Conservation (phyloP, 2,329 filamentous ascomycete species). For the Fusarium acutatum region DNA sequence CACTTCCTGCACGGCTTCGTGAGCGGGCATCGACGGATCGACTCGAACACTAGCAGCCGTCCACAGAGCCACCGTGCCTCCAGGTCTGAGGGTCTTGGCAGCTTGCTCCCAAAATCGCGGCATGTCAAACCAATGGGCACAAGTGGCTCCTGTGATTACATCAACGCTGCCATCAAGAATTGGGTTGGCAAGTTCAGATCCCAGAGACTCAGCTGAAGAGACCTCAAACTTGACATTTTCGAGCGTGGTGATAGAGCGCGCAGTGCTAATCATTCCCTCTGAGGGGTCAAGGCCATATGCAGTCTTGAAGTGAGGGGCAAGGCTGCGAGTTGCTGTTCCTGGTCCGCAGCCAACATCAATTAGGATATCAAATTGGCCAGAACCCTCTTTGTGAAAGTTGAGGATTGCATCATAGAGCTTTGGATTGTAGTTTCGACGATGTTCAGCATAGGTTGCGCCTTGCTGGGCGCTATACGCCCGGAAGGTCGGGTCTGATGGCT, state of each 20-base stretch:
- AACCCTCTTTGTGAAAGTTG: not conserved
- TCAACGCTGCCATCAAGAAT: not conserved
- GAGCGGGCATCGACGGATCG: not conserved
- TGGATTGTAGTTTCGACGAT: not conserved
- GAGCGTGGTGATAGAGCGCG: not conserved
- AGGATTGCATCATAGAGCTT: not conserved
- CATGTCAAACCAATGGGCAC: constrained; percentile 3
- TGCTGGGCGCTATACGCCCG: not conserved
- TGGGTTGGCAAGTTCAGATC: not conserved
- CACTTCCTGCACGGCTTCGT: not conserved
- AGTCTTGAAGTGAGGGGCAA: not conserved
- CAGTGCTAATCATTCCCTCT: not conserved
- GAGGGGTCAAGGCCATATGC: not conserved
- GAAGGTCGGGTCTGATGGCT: not conserved
- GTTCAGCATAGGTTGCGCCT: not conserved
- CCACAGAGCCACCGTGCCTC: not conserved
- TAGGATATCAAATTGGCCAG: not conserved
- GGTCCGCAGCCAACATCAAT: not conserved
- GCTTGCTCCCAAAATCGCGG: not conserved
- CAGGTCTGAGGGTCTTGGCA: not conserved
- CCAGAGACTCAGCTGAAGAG: not conserved
- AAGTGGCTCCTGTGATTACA: not conserved
- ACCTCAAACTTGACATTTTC: not conserved
- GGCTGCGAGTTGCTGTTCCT: not conserved
- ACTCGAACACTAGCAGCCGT: not conserved